Evolutionary conservation across 2,329 filamentous ascomycete genomes (phyloP).

Genomic region (Penicillium sp.): DNA sequence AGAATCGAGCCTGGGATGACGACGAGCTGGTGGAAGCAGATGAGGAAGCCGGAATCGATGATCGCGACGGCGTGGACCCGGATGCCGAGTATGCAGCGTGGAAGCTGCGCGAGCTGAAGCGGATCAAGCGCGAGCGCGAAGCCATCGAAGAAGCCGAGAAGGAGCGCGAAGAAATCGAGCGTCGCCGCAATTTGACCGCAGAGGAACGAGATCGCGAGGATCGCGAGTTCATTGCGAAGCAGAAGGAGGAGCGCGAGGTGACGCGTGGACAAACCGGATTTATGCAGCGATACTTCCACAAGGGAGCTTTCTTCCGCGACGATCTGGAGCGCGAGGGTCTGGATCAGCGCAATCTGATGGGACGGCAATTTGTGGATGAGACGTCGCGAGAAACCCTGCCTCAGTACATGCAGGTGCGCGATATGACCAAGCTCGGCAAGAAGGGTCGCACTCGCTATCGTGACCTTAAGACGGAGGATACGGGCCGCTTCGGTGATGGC

Average conservation of each 20-base stretch:
- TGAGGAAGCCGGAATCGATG: slow-evolving; percentile 73
- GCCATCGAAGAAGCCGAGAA: slow-evolving; percentile 78
- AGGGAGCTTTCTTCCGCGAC: slow-evolving; percentile 90
- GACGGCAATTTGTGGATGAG: slow-evolving; percentile 75
- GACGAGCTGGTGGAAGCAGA: slow-evolving; percentile 61
- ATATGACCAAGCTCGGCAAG: slow-evolving; percentile 88
- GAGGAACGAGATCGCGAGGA: slow-evolving; percentile 86
- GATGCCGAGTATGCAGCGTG: slow-evolving; percentile 87
- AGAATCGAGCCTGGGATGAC: slow-evolving; percentile 81
- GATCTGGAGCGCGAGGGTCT: slow-evolving; percentile 71
- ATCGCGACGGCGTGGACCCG: slow-evolving; percentile 79
- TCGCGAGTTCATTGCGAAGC: slow-evolving; percentile 66
- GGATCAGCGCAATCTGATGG: slow-evolving; percentile 79
- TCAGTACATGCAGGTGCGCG: slow-evolving; percentile 85
- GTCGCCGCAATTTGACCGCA: slow-evolving; percentile 76
- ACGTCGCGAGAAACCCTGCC: slow-evolving; percentile 80
- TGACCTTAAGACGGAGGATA: slow-evolving; percentile 85
- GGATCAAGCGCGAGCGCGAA: slow-evolving; percentile 80
- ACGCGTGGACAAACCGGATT: slow-evolving; percentile 74
- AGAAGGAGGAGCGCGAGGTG: slow-evolving; percentile 72
- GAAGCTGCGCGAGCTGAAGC: slow-evolving; percentile 86
- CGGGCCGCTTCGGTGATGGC: slow-evolving; percentile 67
- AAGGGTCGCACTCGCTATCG: slow-evolving; percentile 88
- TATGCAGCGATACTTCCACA: slow-evolving; percentile 96
- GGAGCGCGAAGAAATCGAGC: slow-evolving; percentile 84